phyloP scores from a whole-genome alignment of 441 rosid species.

The Flueggea neowawraea region DNA sequence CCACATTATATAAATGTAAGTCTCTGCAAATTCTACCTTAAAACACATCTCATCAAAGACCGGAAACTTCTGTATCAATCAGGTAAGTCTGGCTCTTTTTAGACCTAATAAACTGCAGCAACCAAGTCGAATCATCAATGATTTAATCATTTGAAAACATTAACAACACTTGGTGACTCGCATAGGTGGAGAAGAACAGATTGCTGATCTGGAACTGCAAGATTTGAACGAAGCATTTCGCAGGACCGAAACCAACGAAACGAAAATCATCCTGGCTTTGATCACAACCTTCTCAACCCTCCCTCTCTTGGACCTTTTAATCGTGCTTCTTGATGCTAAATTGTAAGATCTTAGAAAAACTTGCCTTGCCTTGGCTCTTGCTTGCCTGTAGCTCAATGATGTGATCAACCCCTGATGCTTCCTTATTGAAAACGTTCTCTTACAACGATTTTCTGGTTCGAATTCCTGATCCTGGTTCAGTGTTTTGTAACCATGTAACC shows the following conservation, averaged over 20 bases:
- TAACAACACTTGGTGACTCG: conserved; percentile 19
- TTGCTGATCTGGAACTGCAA: conserved; percentile 24
- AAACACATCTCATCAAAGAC: too few relatives aligned
- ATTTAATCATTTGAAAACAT: background rate
- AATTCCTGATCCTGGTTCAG: conserved; percentile 10
- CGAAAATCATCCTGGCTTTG: conserved; percentile 23
- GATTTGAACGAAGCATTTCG: conserved; percentile 21
- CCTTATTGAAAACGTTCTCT: background rate
- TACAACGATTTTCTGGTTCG: background rate
- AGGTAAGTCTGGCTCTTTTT: too few relatives aligned
- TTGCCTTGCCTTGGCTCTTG: conserved; percentile 42
- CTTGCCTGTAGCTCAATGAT: conserved; percentile 1
- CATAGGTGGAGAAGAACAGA: conserved; percentile 28
- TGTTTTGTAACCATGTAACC: conserved; percentile 25
- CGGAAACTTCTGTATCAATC: too few relatives aligned
- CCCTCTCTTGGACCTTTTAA: conserved; percentile 17
- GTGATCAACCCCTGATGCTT: too few relatives aligned
- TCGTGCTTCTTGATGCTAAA: conserved; percentile 26
- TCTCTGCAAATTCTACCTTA: too few relatives aligned
- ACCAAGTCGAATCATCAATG: background rate
- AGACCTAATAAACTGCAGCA: background rate
- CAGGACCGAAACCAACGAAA: conserved; percentile 21
- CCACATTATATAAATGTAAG: too few relatives aligned
- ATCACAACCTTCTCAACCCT: conserved; percentile 34
- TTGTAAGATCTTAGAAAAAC: conserved; percentile 40